phyloP scores from a whole-genome alignment of 1,284 basidiomycete species.

The Trichosporon sp. region DNA sequence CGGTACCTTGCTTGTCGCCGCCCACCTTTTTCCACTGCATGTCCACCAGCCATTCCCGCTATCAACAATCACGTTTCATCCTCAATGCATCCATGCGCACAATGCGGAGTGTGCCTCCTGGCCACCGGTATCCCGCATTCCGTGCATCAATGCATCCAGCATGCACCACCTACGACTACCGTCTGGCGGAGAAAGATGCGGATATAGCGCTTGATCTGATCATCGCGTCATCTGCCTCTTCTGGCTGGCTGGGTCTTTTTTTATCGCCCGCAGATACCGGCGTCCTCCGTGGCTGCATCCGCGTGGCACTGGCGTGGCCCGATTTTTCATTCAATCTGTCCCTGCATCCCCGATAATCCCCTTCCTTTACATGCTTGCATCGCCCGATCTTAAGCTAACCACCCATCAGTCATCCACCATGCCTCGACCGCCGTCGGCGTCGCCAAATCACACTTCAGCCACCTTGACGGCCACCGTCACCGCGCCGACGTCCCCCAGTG shows the following conservation, averaged over 20 bases:
- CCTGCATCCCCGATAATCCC: neutral
- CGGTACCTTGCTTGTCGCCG: neutral
- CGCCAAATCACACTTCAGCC: constrained; percentile 6
- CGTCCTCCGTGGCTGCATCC: neutral
- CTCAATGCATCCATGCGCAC: neutral
- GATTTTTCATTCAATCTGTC: neutral
- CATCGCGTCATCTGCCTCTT: neutral
- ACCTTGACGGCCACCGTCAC: constrained; percentile 8
- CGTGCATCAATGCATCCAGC: neutral
- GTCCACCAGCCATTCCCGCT: neutral
- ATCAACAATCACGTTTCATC: neutral
- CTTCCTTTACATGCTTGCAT: neutral
- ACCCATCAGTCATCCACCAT: constrained; percentile 6
- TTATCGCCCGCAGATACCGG: constrained; percentile 2
- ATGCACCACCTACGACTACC: neutral
- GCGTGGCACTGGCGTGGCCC: neutral
- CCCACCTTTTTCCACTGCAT: constrained; percentile 1
- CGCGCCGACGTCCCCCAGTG: constrained; percentile 8
- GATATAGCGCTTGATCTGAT: neutral
- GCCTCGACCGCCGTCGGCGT: constrained; percentile 13
- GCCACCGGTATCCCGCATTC: neutral
- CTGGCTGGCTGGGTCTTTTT: neutral
- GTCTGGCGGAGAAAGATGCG: neutral
- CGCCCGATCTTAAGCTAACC: neutral
- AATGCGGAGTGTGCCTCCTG: neutral